A percentile compares a stretch with the other conserved stretches of the same genome.
These are phyloP conservation scores for Penicillium sp. DNA, from an alignment of 2,329 filamentous ascomycete genomes.

Conservation along the genomic window DNA sequence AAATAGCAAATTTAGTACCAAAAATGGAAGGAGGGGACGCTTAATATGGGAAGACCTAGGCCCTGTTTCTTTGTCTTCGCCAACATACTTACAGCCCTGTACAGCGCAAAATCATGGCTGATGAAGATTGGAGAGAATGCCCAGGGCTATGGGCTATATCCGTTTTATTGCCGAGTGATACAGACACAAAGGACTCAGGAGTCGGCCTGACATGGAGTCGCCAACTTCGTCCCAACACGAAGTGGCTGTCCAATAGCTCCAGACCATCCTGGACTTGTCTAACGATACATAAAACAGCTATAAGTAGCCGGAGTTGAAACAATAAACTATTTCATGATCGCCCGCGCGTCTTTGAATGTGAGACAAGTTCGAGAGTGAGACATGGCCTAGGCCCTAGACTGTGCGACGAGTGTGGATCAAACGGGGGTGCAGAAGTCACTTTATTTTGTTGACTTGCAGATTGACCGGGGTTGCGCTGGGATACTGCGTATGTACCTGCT, in stretches of 20 bases:
- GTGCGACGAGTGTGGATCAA: neutral
- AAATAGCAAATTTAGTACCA: too few species aligned
- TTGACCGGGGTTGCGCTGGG: neutral
- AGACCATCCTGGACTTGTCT: neutral
- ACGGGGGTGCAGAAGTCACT: constrained; percentile 6
- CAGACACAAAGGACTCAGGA: neutral
- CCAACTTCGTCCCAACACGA: neutral
- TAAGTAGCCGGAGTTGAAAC: neutral
- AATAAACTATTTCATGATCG: constrained; percentile 1
- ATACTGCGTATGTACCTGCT: neutral
- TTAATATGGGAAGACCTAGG: neutral
- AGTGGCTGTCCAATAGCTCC: neutral
- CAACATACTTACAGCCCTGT: neutral
- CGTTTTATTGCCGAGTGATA: too few species aligned
- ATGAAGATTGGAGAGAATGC: too few species aligned
- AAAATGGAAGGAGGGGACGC: neutral
- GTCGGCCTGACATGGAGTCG: neutral
- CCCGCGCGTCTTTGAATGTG: neutral
- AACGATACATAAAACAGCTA: neutral
- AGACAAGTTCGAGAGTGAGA: constrained; percentile 4
- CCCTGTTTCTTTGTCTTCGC: neutral
- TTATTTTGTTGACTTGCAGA: constrained; percentile 5
- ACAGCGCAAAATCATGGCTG: too few species aligned
- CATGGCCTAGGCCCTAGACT: constrained; percentile 4
- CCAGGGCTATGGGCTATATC: neutral